Percentiles rank a stretch among this genome's conserved stretches.
Evolutionary conservation across 495 filamentous ascomycete genomes (phyloP).

Genomic region (Ramalina peruviana): DNA sequence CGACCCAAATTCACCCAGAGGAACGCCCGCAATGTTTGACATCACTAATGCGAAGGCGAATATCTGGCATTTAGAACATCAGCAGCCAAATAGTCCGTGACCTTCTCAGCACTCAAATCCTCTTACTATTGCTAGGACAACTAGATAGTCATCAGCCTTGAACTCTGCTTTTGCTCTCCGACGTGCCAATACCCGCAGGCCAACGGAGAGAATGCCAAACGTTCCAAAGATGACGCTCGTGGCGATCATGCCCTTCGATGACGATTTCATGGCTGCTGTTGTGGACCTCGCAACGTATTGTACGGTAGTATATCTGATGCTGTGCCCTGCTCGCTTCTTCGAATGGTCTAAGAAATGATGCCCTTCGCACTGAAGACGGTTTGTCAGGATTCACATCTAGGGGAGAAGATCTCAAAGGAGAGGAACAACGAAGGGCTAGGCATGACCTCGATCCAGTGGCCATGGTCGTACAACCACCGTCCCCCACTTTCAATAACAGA

Average conservation of each 20-base stretch:
- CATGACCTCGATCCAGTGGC: no score
- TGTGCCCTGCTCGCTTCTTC: no score
- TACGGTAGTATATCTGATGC: no score
- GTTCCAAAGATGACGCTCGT: constrained; percentile 1
- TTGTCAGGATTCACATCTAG: no score
- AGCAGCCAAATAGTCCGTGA: not conserved
- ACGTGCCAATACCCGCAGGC: constrained; percentile 1
- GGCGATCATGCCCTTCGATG: constrained; percentile 6
- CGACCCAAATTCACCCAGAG: constrained; percentile 6
- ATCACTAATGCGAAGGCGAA: constrained; percentile 6
- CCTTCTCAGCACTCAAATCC: not conserved
- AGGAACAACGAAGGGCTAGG: no score
- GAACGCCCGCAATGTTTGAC: constrained; percentile 9
- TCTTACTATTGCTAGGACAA: constrained; percentile 6
- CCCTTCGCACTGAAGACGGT: no score
- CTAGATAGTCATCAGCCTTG: constrained; percentile 5
- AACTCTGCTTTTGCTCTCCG: not conserved
- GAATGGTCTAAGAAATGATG: no score
- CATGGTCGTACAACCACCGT: no score
- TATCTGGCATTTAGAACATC: not conserved
- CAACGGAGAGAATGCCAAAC: constrained; percentile 3
- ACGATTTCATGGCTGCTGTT: not conserved
- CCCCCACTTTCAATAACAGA: no score
- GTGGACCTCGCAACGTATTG: no score
- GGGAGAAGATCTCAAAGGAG: no score